Evolutionary conservation across 202 grass and related monocot genomes (phyloP).

Genomic region (Setaria viridis): DNA sequence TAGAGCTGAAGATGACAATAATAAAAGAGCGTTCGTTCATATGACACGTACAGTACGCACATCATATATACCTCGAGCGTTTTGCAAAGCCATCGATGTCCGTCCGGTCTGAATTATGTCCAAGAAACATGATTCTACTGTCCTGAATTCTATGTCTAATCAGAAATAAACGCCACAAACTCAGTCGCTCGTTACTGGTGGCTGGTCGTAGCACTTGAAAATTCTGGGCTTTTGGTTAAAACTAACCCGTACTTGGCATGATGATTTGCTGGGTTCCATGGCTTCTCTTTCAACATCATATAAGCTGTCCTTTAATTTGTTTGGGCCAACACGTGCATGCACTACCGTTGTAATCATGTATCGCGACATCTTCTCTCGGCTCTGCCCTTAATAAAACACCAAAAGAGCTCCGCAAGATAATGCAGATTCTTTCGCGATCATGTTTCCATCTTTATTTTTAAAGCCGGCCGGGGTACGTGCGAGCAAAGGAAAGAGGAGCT

Average conservation of each 20-base stretch:
- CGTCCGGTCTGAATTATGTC: no score
- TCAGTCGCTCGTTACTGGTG: no score
- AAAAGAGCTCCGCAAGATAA: background rate
- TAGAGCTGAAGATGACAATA: no score
- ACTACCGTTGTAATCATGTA: slow-evolving; percentile 44
- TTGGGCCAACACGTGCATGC: slow-evolving; percentile 41
- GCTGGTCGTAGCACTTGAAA: no score
- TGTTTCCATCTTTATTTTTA: slow-evolving; percentile 27
- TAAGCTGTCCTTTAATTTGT: background rate
- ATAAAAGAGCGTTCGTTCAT: no score
- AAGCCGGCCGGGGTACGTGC: slow-evolving; percentile 26
- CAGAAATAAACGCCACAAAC: no score
- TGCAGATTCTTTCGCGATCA: slow-evolving; percentile 33
- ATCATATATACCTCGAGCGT: no score
- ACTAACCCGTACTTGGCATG: background rate
- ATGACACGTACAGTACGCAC: no score
- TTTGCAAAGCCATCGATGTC: no score
- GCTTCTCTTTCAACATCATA: background rate
- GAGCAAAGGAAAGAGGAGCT: slow-evolving; percentile 35
- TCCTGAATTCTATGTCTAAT: no score
- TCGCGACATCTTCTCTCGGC: slow-evolving; percentile 18
- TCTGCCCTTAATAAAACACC: slow-evolving; percentile 6
- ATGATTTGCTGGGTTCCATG: slow-evolving; percentile 7
- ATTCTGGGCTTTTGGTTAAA: no score
- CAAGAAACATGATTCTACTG: no score